Conservation (phyloP, 305 asterid genomes). For the Lippia alba region DNA sequence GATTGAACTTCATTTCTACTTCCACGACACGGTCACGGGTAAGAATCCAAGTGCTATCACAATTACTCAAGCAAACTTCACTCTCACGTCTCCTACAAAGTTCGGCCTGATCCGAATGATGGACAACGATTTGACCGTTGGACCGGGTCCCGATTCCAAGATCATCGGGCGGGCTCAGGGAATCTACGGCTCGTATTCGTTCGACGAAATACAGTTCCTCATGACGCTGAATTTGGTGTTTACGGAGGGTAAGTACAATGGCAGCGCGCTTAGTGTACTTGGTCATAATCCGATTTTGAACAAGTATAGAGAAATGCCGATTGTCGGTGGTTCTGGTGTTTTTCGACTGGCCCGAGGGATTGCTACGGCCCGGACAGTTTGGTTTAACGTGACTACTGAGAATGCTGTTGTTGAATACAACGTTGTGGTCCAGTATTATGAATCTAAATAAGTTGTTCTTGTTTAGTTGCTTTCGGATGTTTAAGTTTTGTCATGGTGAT, state of each 20-base stretch:
- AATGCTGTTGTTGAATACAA: conserved; percentile 53
- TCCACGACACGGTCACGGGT: conserved; percentile 47
- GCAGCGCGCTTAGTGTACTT: conserved; percentile 47
- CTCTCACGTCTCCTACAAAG: conserved; percentile 28
- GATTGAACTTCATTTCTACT: conserved; percentile 48
- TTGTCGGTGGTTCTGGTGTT: conserved; percentile 57
- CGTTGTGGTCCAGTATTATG: conserved; percentile 39
- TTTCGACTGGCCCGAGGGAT: conserved; percentile 54
- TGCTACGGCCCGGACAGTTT: conserved; percentile 41
- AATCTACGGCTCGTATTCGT: conserved; percentile 36
- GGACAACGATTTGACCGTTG: conserved; percentile 44
- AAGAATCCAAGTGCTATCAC: conserved; percentile 32
- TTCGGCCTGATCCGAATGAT: conserved; percentile 43
- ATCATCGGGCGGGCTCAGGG: conserved; percentile 55
- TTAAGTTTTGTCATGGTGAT: no score
- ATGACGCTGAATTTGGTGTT: conserved; percentile 47
- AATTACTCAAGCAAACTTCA: conserved; percentile 40
- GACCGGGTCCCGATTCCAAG: conserved; percentile 36
- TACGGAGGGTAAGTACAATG: conserved; percentile 41
- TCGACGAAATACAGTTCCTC: conserved; percentile 33
- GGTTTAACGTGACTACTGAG: conserved; percentile 7
- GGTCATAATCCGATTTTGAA: conserved; percentile 46
- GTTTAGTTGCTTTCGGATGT: not conserved
- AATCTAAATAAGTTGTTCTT: not conserved
- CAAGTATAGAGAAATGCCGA: conserved; percentile 43